Conservation (phyloP, 1,284 basidiomycete species). For the Marasmius fiardii region DNA sequence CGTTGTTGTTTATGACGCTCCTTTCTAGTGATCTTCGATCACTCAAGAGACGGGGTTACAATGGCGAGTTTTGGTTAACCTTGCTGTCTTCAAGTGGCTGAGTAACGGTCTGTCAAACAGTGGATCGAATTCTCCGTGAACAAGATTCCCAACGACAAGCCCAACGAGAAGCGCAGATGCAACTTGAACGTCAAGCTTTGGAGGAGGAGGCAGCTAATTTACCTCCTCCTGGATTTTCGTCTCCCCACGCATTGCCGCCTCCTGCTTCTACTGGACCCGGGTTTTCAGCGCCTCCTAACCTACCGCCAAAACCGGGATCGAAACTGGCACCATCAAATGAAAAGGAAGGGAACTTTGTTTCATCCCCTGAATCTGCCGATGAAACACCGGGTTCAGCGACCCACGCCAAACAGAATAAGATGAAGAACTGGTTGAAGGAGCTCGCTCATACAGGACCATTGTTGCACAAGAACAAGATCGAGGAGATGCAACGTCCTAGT, state of each 20-base stretch:
- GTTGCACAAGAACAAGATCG: too few species aligned
- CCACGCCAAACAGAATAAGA: too few species aligned
- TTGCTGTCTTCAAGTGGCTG: background rate
- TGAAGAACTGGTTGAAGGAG: too few species aligned
- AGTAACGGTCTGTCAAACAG: conserved; percentile 36
- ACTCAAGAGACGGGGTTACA: conserved; percentile 83
- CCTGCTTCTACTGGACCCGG: too few species aligned
- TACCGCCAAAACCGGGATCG: too few species aligned
- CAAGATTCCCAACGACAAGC: conserved; percentile 74
- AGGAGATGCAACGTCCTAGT: conserved; percentile 1
- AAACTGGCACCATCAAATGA: background rate
- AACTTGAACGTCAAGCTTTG: conserved; percentile 18
- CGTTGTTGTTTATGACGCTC: conserved; percentile 89
- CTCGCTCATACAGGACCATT: background rate
- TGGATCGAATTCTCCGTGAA: conserved; percentile 88
- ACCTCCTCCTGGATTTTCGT: background rate
- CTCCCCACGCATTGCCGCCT: background rate
- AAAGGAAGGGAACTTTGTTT: too few species aligned
- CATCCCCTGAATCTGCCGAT: too few species aligned
- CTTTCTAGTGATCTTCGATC: conserved; percentile 86
- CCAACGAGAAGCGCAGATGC: conserved; percentile 44
- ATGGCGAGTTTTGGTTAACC: conserved; percentile 44
- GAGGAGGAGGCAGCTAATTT: conserved; percentile 17
- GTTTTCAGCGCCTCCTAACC: background rate
- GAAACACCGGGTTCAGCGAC: too few species aligned